Evolutionary conservation across 2,329 filamentous ascomycete species (phyloP).

Genomic region (Rhinocladiella mackenziei): DNA sequence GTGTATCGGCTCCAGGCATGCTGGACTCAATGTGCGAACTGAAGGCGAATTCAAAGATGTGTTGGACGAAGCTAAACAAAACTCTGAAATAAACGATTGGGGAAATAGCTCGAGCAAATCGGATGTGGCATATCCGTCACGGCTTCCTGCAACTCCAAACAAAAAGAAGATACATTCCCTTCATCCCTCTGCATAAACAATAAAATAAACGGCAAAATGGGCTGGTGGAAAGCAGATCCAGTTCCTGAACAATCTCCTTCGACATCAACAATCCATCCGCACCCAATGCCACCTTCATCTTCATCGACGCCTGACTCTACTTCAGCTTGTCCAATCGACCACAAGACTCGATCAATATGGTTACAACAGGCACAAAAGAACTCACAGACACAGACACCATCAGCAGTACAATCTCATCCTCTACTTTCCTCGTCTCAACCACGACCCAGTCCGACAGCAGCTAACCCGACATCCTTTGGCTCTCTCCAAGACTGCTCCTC

Average conservation of each 20-base stretch:
- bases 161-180: no score
- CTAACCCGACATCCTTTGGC: conserved; percentile 31
- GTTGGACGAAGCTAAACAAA: no score
- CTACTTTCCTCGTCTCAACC: conserved; percentile 9
- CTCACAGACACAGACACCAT: conserved; percentile 42
- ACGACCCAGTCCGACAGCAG: conserved; percentile 1
- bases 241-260: conserved; percentile 11
- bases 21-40: conserved; percentile 14
- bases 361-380: conserved; percentile 59
- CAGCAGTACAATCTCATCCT: conserved; percentile 28
- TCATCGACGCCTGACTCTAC: conserved; percentile 23
- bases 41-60: not conserved
- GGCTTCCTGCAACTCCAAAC: no score
- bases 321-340: conserved; percentile 77
- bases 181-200: no score
- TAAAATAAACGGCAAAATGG: no score
- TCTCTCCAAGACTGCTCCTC: conserved; percentile 27
- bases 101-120: no score
- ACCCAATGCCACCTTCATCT: conserved; percentile 33
- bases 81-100: no score
- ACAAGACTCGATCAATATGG: conserved; percentile 84
- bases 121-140: no score
- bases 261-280: not conserved
- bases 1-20: conserved; percentile 31
- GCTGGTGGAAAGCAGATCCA: conserved; percentile 32